Base-by-base conservation (phyloP, 2,329 filamentous ascomycete species). In the Alternaria sp. region DNA sequence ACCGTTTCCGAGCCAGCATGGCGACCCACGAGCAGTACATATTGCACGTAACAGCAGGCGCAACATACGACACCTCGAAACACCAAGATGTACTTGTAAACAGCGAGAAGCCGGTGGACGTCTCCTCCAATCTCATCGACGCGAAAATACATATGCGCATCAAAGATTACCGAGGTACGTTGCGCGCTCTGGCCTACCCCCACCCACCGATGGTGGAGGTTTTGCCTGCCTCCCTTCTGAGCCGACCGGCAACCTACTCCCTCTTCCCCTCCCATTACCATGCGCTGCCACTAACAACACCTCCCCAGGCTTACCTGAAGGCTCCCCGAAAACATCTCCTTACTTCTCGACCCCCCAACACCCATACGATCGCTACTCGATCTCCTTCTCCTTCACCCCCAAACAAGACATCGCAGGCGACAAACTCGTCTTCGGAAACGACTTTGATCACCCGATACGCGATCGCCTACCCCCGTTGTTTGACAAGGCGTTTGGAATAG, bases 401-500 rank as follows among this genome's bases (percentile, higher is more conserved):
- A 92, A 91, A 70, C 70, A 81, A 30, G 79, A 79, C 36, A 88
- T 96, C 57, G 83, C 84, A 3, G 93, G 88, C 44, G 79, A 86
- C 26, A 89, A 96, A 63, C 83, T 99, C 3, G 88, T 97, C 54
- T 97, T 97, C 70, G 95, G 94, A 42, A 98, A 98, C 77, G 93
- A 97, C 82, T 97, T 98, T 75, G 94, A 97, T 73, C 87, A 91
- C 51, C 92, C 95, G 0, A 95, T 99, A 69, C 87, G 93, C 30
- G 91, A 97, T 75, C 87, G 89, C 16, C 83, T 99, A 2, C 94
- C 95, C 0, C 92, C 92, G 0, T 93, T 94, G 0, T 96, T 97
- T 79, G 88, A 88, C 74, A 90, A 92, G 9, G 94, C 93, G 0
- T 88, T 97, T 79, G 89, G 88, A 53, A 89, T 97, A 43, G 92